Conservation (phyloP, 1,139 yeast genomes). For the Meyerozyma carpophila region DNA sequence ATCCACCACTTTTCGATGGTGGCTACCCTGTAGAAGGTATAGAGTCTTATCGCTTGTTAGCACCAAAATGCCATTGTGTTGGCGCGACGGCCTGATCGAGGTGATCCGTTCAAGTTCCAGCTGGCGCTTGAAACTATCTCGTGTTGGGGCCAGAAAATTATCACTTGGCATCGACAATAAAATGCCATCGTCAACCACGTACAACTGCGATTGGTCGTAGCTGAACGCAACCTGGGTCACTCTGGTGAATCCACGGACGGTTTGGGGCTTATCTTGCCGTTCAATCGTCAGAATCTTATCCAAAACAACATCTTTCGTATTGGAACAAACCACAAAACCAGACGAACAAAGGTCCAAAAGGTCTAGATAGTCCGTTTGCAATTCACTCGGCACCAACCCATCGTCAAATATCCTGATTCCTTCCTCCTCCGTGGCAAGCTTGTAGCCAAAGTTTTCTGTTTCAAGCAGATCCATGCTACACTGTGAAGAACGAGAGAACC, state of each 20-base stretch:
- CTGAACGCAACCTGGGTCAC: constrained; percentile 24
- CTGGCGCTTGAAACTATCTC: background rate
- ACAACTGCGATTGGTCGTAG: constrained; percentile 17
- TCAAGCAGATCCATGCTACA: constrained; percentile 2
- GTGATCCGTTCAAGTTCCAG: background rate
- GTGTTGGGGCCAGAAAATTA: background rate
- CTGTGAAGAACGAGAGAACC: background rate
- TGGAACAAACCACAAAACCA: constrained; percentile 28
- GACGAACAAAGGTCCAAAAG: constrained; percentile 24
- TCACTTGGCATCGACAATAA: constrained; percentile 1
- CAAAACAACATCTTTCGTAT: constrained; percentile 17
- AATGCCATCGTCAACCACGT: constrained; percentile 14
- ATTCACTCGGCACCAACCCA: constrained; percentile 19
- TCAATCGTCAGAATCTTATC: constrained; percentile 12
- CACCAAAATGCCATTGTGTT: background rate
- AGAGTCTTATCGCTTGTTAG: background rate
- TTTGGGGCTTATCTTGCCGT: constrained; percentile 1
- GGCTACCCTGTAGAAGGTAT: background rate
- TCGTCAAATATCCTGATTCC: constrained; percentile 26
- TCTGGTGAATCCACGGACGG: constrained; percentile 2
- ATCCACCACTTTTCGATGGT: background rate
- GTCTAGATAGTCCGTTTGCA: constrained; percentile 15
- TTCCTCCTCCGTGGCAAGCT: constrained; percentile 18
- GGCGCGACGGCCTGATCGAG: background rate
- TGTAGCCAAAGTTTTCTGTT: constrained; percentile 38